phyloP scores from a whole-genome alignment of 108 stramenopile species.

The Cyclotella cryptica region DNA sequence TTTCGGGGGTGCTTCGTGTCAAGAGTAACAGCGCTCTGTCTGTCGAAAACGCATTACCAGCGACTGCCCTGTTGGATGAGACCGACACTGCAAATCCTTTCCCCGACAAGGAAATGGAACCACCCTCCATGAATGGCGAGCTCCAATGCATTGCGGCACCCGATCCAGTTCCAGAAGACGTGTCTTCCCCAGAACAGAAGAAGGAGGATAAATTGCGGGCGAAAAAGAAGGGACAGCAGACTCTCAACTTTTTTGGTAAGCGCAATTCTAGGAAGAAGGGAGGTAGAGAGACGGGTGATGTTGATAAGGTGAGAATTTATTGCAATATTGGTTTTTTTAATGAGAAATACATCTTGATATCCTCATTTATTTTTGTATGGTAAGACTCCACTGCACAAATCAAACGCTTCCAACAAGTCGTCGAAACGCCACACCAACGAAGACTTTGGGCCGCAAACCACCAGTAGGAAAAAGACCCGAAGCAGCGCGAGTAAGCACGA shows the following conservation, averaged over 20 bases:
- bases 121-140: background rate
- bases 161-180: constrained; percentile 34
- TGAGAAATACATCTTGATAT: too few species aligned
- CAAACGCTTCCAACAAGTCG: background rate
- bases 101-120: background rate
- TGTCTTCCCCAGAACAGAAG: constrained; percentile 30
- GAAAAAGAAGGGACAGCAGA: constrained; percentile 38
- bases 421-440: background rate
- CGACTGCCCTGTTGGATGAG: constrained; percentile 29
- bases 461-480: constrained; percentile 12
- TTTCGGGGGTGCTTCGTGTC: constrained; percentile 51
- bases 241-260: constrained; percentile 32
- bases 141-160: background rate
- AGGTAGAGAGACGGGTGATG: background rate
- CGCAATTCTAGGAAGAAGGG: background rate
- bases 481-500: background rate
- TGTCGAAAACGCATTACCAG: background rate
- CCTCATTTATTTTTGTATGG: background rate
- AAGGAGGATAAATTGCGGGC: background rate
- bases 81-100: background rate
- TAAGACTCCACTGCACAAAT: too few species aligned
- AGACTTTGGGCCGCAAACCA: background rate
- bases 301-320: background rate
- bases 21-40: background rate
- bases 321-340: too few species aligned